Evolutionary conservation across 2,329 filamentous ascomycete species (phyloP).

Genomic region (Podosphaera fusca): DNA sequence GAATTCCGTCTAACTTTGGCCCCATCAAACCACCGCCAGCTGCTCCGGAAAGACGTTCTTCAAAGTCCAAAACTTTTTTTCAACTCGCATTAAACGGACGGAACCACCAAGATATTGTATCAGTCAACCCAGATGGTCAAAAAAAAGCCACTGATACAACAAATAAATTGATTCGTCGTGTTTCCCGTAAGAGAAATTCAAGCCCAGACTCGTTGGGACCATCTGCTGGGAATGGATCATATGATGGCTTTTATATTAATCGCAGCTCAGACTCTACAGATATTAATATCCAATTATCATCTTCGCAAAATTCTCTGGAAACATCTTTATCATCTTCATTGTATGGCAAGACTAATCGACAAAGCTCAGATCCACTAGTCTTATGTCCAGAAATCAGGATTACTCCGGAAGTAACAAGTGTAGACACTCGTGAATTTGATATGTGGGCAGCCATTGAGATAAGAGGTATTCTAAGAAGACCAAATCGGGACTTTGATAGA

Average conservation of each 20-base stretch:
- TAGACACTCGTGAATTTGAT: constrained; percentile 13
- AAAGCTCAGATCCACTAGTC: constrained; percentile 4
- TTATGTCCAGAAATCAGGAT: constrained; percentile 14
- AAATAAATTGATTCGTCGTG: constrained; percentile 9
- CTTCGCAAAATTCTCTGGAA: constrained; percentile 2
- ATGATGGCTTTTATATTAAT: too few relatives aligned
- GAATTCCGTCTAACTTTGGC: background rate
- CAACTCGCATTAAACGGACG: constrained; percentile 11
- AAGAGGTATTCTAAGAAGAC: constrained; percentile 11
- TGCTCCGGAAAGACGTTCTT: constrained; percentile 9
- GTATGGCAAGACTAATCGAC: background rate
- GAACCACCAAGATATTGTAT: constrained; percentile 4
- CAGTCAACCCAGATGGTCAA: background rate
- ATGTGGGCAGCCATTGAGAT: constrained; percentile 19
- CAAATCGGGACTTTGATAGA: constrained; percentile 4
- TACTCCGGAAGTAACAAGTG: constrained; percentile 13
- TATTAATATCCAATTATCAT: constrained; percentile 6
- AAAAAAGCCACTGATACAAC: constrained; percentile 4
- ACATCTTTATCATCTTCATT: constrained; percentile 1
- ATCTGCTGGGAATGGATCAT: background rate
- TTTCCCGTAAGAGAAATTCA: constrained; percentile 8
- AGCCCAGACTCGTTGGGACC: background rate
- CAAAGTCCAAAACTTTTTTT: constrained; percentile 15
- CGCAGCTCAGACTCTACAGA: constrained; percentile 7
- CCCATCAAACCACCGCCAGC: constrained; percentile 3